These are phyloP conservation scores for Candida ovalis DNA, from an alignment of 805 yeast species.

Conservation along the genomic window DNA sequence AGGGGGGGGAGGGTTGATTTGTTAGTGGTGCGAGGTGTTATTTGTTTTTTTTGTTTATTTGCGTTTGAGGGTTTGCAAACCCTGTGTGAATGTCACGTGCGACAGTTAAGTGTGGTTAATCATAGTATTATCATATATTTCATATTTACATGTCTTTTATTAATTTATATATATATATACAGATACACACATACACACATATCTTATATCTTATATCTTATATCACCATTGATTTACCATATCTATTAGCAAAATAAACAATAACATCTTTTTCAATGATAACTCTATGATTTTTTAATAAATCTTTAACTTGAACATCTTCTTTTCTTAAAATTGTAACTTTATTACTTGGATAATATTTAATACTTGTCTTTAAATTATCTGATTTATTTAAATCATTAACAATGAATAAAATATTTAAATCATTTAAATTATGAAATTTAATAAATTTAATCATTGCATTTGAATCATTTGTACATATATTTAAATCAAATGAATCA, in stretches of 20 bases:
- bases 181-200: not conserved
- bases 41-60: conserved; percentile 5
- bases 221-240: conserved; percentile 15
- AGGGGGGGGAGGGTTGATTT: too few relatives aligned
- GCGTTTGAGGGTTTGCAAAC: not conserved
- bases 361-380: conserved; percentile 60
- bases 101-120: too few relatives aligned
- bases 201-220: not conserved
- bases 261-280: conserved; percentile 71
- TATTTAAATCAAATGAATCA: conserved; percentile 28
- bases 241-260: conserved; percentile 47
- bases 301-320: conserved; percentile 76
- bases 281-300: conserved; percentile 73
- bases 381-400: conserved; percentile 39
- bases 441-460: conserved; percentile 37
- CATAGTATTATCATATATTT: not conserved
- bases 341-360: conserved; percentile 41
- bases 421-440: conserved; percentile 44
- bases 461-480: conserved; percentile 27
- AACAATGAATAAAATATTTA: conserved; percentile 66
- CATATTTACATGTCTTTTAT: not conserved
- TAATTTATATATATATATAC: not conserved
- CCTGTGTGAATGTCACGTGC: not conserved
- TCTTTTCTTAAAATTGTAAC: conserved; percentile 70
- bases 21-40: not conserved